Evolutionary conservation across 2,329 filamentous ascomycete species (phyloP).

Genomic region (Penicillium glabrum): DNA sequence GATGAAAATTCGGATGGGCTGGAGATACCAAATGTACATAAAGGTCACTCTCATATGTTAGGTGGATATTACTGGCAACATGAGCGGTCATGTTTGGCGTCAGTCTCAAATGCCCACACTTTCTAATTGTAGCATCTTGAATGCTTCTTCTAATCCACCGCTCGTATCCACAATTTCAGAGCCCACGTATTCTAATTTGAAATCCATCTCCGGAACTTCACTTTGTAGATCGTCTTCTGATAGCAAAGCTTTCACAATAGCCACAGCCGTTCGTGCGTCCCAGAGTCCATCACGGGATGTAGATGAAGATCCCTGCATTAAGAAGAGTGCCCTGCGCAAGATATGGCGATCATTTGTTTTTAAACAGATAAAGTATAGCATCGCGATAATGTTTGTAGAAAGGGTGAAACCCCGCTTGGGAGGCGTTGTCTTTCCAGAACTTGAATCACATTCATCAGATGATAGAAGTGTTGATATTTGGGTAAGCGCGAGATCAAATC

Average conservation of each 20-base stretch:
- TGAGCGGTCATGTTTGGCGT: no score
- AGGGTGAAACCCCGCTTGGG: slow-evolving; percentile 18
- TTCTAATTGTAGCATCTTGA: not conserved
- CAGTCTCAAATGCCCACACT: not conserved
- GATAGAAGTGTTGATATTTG: not conserved
- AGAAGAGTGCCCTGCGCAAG: slow-evolving; percentile 9
- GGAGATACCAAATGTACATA: no score
- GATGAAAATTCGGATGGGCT: no score
- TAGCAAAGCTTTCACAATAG: slow-evolving; percentile 8
- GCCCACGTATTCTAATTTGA: slow-evolving; percentile 7
- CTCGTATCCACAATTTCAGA: slow-evolving; percentile 2
- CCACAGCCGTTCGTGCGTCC: slow-evolving; percentile 17
- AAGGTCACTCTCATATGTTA: not conserved
- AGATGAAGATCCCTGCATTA: slow-evolving; percentile 17
- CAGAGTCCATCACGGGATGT: slow-evolving; percentile 23
- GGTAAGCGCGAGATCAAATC: not conserved
- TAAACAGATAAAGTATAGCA: slow-evolving; percentile 24
- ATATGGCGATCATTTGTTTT: slow-evolving; percentile 15
- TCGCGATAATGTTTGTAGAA: slow-evolving; percentile 22
- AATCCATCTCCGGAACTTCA: not conserved
- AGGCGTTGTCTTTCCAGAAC: not conserved
- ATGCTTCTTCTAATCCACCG: slow-evolving; percentile 6
- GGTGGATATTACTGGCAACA: no score
- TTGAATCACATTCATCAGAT: not conserved
- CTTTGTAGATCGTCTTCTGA: not conserved